phyloP scores from a whole-genome alignment of 192 early-diverging fungal genomes.

The Entomortierella parvispora region DNA sequence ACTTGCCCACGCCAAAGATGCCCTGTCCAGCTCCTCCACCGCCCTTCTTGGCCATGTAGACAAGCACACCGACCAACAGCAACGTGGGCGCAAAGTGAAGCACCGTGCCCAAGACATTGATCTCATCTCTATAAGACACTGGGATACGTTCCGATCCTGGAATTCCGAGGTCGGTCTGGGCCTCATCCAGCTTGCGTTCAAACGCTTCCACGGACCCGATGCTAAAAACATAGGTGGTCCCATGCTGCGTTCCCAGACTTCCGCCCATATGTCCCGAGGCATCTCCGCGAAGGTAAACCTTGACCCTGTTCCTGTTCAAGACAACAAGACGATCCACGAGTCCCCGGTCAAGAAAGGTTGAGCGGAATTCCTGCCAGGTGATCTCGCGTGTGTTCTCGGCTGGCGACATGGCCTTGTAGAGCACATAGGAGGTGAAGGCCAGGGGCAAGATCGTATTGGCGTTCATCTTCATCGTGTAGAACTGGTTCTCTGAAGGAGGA shows the following conservation, averaged over 20 bases:
- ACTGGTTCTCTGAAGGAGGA: slow-evolving; percentile 50
- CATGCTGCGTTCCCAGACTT: slow-evolving; percentile 24
- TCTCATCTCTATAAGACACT: slow-evolving; percentile 91
- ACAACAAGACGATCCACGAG: slow-evolving; percentile 92
- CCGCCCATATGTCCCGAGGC: slow-evolving; percentile 52
- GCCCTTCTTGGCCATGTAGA: slow-evolving; percentile 89
- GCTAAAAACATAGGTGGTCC: slow-evolving; percentile 78
- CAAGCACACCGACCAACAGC: slow-evolving; percentile 87
- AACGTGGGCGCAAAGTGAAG: slow-evolving; percentile 95
- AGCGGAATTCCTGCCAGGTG: slow-evolving; percentile 95
- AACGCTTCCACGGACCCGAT: slow-evolving; percentile 97
- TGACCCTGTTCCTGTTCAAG: slow-evolving; percentile 87
- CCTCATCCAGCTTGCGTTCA: slow-evolving; percentile 89
- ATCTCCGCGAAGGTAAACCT: slow-evolving; percentile 74
- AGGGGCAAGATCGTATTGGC: slow-evolving; percentile 56
- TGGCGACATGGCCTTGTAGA: slow-evolving; percentile 58
- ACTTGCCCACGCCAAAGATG: slow-evolving; percentile 98
- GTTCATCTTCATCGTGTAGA: slow-evolving; percentile 55
- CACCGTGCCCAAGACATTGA: slow-evolving; percentile 77
- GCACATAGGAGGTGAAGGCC: slow-evolving; percentile 59
- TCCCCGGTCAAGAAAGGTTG: slow-evolving; percentile 91
- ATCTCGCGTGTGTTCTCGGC: slow-evolving; percentile 72
- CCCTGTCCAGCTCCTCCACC: slow-evolving; percentile 76
- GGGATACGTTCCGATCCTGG: slow-evolving; percentile 92
- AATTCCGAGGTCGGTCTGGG: slow-evolving; percentile 92